Percentiles rank a stretch among this genome's conserved stretches.
These are phyloP conservation scores for Lactarius evosmus DNA, from an alignment of 768 basidiomycete genomes.

Conservation along the genomic window DNA sequence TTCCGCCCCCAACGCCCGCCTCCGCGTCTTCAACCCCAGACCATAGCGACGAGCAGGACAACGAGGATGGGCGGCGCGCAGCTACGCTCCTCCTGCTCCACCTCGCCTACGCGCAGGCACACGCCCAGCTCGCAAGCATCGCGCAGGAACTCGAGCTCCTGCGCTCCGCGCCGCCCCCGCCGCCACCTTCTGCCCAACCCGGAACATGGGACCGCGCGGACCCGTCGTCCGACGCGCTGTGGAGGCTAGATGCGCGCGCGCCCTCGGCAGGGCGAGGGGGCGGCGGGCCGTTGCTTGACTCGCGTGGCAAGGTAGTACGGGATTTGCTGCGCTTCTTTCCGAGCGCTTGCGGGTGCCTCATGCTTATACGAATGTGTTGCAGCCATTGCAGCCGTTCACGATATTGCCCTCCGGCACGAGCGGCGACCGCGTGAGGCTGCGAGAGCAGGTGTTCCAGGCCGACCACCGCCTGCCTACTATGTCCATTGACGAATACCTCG, in stretches of 20 bases:
- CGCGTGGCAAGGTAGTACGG: conserved; percentile 58
- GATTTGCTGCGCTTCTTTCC: conserved; percentile 21
- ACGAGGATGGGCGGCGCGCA: conserved; percentile 65
- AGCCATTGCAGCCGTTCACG: conserved; percentile 91
- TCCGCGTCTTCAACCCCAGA: conserved; percentile 35
- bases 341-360: background rate
- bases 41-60: conserved; percentile 53
- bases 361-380: conserved; percentile 3
- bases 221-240: conserved; percentile 47
- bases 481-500: conserved; percentile 92
- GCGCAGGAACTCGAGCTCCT: conserved; percentile 73
- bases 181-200: conserved; percentile 31
- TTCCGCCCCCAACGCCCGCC: conserved; percentile 41
- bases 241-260: conserved; percentile 65
- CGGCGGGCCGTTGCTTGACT: conserved; percentile 62
- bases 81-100: conserved; percentile 68
- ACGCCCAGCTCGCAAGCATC: conserved; percentile 62
- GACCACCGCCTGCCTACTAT: conserved; percentile 88
- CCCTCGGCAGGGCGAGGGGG: conserved; percentile 30
- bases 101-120: conserved; percentile 66
- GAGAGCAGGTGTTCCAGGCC: conserved; percentile 79
- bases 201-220: conserved; percentile 35
- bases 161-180: conserved; percentile 44
- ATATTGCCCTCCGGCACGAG: conserved; percentile 70
- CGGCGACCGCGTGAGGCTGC: conserved; percentile 66